Evolutionary conservation across 192 early-diverging fungal genomes (phyloP).

Genomic region (Glomus cerebriforme): DNA sequence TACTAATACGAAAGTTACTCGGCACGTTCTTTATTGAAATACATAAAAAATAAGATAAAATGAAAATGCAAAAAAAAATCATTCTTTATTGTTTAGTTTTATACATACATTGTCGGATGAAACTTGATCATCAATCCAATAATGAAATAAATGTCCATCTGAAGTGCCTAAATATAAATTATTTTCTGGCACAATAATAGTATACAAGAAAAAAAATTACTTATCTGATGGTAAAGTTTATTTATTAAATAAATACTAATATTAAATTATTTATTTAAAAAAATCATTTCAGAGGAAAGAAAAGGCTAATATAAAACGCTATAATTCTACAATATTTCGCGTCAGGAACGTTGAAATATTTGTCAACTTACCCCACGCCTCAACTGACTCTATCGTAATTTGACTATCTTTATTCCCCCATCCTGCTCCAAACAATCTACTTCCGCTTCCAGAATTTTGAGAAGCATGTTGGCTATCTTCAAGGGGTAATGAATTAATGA

Average conservation of each 20-base stretch:
- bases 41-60: background rate
- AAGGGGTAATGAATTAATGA: conserved; percentile 42
- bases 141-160: conserved; percentile 72
- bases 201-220: conserved; percentile 2
- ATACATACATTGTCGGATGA: conserved; percentile 43
- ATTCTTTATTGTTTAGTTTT: background rate
- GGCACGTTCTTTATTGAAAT: conserved; percentile 35
- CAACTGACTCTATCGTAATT: conserved; percentile 47
- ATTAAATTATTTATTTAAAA: too few relatives aligned
- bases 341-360: background rate
- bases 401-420: conserved; percentile 35
- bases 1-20: conserved; percentile 44
- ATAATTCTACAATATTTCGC: background rate
- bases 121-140: conserved; percentile 54
- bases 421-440: conserved; percentile 17
- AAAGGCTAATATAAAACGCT: background rate
- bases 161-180: conserved; percentile 77
- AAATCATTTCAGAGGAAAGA: background rate
- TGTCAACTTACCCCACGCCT: conserved; percentile 47
- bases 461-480: conserved; percentile 39
- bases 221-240: background rate
- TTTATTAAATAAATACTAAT: background rate
- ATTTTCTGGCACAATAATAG: conserved; percentile 48
- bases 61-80: background rate
- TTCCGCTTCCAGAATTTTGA: conserved; percentile 33